Base-by-base conservation (phyloP, 768 basidiomycete genomes). In the Boletus vinaceobasis region DNA sequence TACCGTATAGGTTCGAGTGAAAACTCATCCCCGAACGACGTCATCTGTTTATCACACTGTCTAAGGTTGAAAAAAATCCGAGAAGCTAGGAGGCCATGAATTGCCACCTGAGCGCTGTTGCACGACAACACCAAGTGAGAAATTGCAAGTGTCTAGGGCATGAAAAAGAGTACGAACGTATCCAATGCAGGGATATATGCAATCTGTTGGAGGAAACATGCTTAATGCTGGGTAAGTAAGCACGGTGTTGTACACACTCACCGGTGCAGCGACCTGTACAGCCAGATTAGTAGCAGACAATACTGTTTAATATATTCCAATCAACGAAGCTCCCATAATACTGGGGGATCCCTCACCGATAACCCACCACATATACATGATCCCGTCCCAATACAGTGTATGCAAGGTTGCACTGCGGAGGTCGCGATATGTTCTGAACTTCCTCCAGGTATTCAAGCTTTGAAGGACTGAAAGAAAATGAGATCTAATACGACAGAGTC, bases 41-140 rank as follows among this genome's bases (percentile, higher is more conserved):
- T 40, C 0, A 19, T 27, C 17, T 47, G 37, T 38, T 29, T 40
- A 35, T 65, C 59, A 29, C 62, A 64, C 26, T 59, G 42, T 23
- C 50, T 57, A 5, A 71, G 67, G 39, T 60, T 64, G 60, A 68
- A 71, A 32, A 68, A 63, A 21, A 68, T 71, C 21, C 69, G 59
- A 43, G 55, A 62, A 32, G 64, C 57, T 10, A 68, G 58, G 13
- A 71, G 43, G 26, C 67, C 44, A 14, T 69, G 67, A 33, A 68
- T 35, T 1, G 62, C 69, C 32, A 71, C 54, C 43, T 69, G 67
- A 3, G 67, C 68, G 15, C 66, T 68, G 32, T 59, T 26, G 14
- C 10, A 8, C 31, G 44, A 27, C 8, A 48, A 38, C 3, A 35
- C 32, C 29, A n/a, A 19, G 42, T 67, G 10, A 66, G 58, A 53